Conservation (phyloP, 352 stramenopile species). For the Globisporangium nodosum region DNA sequence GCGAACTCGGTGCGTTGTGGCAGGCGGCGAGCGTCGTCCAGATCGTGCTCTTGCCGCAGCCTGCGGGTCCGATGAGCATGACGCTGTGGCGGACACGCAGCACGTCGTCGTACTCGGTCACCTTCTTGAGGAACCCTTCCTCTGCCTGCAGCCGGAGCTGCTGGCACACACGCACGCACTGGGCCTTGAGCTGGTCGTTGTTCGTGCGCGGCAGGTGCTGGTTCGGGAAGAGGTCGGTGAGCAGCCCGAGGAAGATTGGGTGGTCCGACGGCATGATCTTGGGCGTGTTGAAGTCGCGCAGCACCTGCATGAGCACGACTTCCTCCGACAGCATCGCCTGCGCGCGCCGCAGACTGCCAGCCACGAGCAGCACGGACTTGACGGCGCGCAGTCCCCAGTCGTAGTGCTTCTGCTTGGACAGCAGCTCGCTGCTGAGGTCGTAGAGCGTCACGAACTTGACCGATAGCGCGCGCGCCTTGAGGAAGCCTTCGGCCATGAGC, state of each 20-base stretch:
- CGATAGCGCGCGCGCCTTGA: slow-evolving; percentile 74
- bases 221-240: slow-evolving; percentile 91
- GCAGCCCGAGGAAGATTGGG: slow-evolving; percentile 91
- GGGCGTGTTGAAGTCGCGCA: slow-evolving; percentile 95
- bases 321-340: slow-evolving; percentile 82
- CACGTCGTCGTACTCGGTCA: slow-evolving; percentile 93
- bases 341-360: slow-evolving; percentile 89
- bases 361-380: slow-evolving; percentile 95
- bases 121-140: slow-evolving; percentile 95
- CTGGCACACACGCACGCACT: slow-evolving; percentile 43
- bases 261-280: slow-evolving; percentile 91
- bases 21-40: slow-evolving; percentile 91
- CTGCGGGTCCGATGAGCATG: slow-evolving; percentile 94
- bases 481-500: slow-evolving; percentile 92
- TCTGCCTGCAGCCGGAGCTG: slow-evolving; percentile 88
- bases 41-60: slow-evolving; percentile 94
- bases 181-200: slow-evolving; percentile 38
- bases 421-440: slow-evolving; percentile 76
- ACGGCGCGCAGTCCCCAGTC: slow-evolving; percentile 95
- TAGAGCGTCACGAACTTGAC: slow-evolving; percentile 91
- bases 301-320: slow-evolving; percentile 92
- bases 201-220: slow-evolving; percentile 30
- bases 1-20: slow-evolving; percentile 29
- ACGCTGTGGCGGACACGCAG: slow-evolving; percentile 94
- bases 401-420: slow-evolving; percentile 89